These are phyloP conservation scores for Microdochium trichocladiopsis DNA, from an alignment of 2,329 filamentous ascomycete genomes.

Conservation along the genomic window DNA sequence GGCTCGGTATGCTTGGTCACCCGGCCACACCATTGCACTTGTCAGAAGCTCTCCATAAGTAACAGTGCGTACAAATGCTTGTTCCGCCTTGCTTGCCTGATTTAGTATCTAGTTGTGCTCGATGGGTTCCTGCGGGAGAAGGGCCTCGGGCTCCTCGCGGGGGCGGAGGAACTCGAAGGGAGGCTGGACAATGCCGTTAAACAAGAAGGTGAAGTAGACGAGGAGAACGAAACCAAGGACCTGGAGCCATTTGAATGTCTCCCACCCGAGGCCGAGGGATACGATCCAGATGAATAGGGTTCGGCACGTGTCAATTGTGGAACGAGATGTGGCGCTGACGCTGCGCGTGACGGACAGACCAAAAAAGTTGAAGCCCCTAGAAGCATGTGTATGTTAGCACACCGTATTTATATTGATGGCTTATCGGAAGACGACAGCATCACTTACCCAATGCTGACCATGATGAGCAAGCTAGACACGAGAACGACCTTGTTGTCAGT, in stretches of 20 bases:
- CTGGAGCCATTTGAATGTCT: constrained; percentile 96
- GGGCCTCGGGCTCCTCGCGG: constrained; percentile 48
- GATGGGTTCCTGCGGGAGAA: constrained; percentile 78
- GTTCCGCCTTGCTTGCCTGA: no score
- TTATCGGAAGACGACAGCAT: background rate
- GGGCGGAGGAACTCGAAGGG: constrained; percentile 64
- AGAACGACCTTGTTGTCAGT: constrained; percentile 63
- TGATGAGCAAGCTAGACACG: constrained; percentile 78
- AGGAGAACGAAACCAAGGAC: constrained; percentile 81
- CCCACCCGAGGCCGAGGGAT: constrained; percentile 88
- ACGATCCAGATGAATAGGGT: constrained; percentile 98
- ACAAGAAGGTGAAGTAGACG: constrained; percentile 94
- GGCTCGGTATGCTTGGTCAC: no score
- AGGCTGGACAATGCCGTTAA: constrained; percentile 87
- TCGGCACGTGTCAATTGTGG: constrained; percentile 94
- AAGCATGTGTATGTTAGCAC: constrained; percentile 3
- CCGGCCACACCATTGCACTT: no score
- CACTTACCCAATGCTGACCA: constrained; percentile 91
- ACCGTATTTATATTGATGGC: constrained; percentile 11
- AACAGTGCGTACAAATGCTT: no score
- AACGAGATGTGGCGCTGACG: constrained; percentile 87
- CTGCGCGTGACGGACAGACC: constrained; percentile 84
- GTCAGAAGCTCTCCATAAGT: no score
- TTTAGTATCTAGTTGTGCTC: constrained; percentile 49
- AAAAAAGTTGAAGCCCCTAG: constrained; percentile 96